Base-by-base conservation (phyloP, 1,139 yeast species). In the Geotrichum candidum region DNA sequence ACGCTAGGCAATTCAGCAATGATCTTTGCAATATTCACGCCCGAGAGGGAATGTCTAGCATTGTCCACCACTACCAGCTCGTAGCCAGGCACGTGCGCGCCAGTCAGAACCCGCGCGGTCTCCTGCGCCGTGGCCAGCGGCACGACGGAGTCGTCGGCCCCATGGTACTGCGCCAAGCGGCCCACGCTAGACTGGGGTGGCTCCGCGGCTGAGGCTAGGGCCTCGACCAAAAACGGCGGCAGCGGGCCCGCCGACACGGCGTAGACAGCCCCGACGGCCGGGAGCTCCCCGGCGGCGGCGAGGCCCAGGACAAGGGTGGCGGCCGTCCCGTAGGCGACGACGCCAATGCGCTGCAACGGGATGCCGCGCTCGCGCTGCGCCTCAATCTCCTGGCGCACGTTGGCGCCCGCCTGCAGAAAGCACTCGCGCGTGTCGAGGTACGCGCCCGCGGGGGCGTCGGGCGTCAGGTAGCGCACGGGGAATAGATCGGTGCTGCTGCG, bases 401-500 rank as follows among this genome's bases (percentile, higher is more conserved):
- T 35, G 11, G 45, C 51, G 9, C 56, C 61, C 22, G 54, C 57
- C 3, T 13, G 33, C 27, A 53, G 27, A 15, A 53, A 56, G 3
- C 51, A 2, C 25, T 31, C 57, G 29, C 56, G 57, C 15, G 38
- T 41, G 48, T 57, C 60, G 4, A 52, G 56, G 31, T 51, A 53
- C 10, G 61, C 54, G 38, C 35, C 50, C 25, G 45, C 9, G 7
- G 61, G 61, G 15, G 61, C 61, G 41, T 58, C 61, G 18, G 61
- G 61, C 2, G 57, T 58, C 33, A 58, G 11, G 57, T 58, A 58
- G 15, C 61, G 53, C n/a, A 58, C 57, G 38, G 61, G 61, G 48
- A 58, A 58, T 18, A 53, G 41, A 7, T 53, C 51, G 5, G 51
- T 29, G 31, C 48, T 50, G 51, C 51, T 50, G 27, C 61, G 53